Percentiles rank a stretch among this genome's conserved stretches.
Evolutionary conservation across 1,139 yeast species (phyloP).

Genomic region (Hyphopichia buzzinii): DNA sequence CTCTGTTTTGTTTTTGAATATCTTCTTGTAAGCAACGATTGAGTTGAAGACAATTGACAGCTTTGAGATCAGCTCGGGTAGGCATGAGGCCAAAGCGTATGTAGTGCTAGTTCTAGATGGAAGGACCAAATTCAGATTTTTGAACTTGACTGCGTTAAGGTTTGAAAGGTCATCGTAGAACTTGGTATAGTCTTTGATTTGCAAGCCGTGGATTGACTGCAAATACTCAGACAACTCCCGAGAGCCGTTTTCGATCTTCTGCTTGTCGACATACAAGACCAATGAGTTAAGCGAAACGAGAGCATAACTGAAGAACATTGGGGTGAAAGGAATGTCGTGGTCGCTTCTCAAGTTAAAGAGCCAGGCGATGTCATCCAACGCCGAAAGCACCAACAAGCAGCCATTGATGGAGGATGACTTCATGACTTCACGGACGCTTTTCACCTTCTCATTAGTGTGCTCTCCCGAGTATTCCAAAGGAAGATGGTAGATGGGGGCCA

Average conservation of each 20-base stretch:
- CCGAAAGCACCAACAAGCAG: slow-evolving; percentile 36
- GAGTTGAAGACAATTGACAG: slow-evolving; percentile 27
- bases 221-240: slow-evolving; percentile 24
- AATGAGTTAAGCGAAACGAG: slow-evolving; percentile 32
- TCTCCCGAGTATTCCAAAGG: slow-evolving; percentile 46
- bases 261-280: slow-evolving; percentile 35
- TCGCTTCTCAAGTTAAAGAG: slow-evolving; percentile 49
- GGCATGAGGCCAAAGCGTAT: slow-evolving; percentile 30
- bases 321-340: slow-evolving; percentile 44
- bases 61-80: slow-evolving; percentile 31
- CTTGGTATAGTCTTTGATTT: slow-evolving; percentile 24
- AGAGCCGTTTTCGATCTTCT: slow-evolving; percentile 26
- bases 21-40: slow-evolving; percentile 33
- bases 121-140: slow-evolving; percentile 23
- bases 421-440: slow-evolving; percentile 26
- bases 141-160: slow-evolving; percentile 19
- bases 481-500: slow-evolving; percentile 38
- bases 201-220: slow-evolving; percentile 23
- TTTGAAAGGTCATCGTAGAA: slow-evolving; percentile 31
- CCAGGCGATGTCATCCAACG: slow-evolving; percentile 58
- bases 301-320: slow-evolving; percentile 50
- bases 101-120: slow-evolving; percentile 32
- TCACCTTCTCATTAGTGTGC: slow-evolving; percentile 30
- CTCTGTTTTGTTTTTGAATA: slow-evolving; percentile 39
- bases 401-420: slow-evolving; percentile 13